Conservation (phyloP, 139 green algal species). For the Chlamydomonas sp. region DNA sequence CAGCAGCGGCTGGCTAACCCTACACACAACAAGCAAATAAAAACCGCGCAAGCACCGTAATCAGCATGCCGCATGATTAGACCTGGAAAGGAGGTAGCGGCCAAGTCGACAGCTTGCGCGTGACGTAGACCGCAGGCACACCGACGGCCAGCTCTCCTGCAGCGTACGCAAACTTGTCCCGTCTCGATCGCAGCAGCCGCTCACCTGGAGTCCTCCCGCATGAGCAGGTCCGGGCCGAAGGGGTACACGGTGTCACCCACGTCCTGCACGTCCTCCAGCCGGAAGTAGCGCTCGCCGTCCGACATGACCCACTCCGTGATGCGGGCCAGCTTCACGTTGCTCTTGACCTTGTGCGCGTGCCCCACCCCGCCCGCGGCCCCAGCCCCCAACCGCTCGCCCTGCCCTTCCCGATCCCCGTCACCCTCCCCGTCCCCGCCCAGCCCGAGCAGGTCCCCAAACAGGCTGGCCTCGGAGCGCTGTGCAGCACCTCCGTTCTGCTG, state of each 20-base stretch:
- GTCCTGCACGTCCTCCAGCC: conserved; percentile 21
- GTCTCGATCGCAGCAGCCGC: not conserved
- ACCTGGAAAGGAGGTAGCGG: too few relatives aligned
- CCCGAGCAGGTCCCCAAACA: too few relatives aligned
- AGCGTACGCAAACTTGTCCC: too few relatives aligned
- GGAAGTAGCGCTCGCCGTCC: conserved; percentile 34
- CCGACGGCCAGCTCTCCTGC: too few relatives aligned
- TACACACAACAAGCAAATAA: not conserved
- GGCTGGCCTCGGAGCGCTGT: too few relatives aligned
- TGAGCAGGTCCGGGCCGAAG: conserved; percentile 27
- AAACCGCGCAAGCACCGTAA: too few relatives aligned
- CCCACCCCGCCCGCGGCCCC: not conserved
- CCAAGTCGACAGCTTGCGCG: too few relatives aligned
- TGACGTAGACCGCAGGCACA: too few relatives aligned
- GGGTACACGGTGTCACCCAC: conserved; percentile 22
- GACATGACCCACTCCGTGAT: conserved; percentile 34
- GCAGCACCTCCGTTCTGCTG: not conserved
- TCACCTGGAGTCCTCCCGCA: conserved; percentile 25
- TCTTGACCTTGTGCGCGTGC: not conserved
- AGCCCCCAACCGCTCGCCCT: not conserved
- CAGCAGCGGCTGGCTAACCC: not conserved
- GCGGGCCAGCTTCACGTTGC: conserved; percentile 28
- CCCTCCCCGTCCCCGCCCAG: not conserved
- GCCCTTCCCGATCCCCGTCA: not conserved
- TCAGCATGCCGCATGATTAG: too few relatives aligned